These are phyloP conservation scores for Heliocybe sulcata DNA, from an alignment of 1,284 basidiomycete genomes.

Conservation along the genomic window DNA sequence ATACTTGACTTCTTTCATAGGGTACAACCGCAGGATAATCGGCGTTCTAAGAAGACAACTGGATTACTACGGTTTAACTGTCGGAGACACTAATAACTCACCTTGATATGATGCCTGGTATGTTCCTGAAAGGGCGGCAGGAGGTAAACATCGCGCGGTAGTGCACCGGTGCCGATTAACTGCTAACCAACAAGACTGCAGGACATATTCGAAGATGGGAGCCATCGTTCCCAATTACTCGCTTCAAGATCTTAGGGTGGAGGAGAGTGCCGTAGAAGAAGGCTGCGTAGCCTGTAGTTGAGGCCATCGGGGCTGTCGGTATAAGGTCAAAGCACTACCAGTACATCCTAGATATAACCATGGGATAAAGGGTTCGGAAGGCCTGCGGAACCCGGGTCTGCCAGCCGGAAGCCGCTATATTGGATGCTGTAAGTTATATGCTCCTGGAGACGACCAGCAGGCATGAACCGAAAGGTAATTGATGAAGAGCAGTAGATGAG, in stretches of 20 bases:
- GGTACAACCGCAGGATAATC: conserved; percentile 81
- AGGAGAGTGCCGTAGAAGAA: conserved; percentile 84
- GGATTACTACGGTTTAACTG: background rate
- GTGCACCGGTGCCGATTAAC: background rate
- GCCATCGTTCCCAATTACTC: conserved; percentile 43
- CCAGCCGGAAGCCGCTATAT: too few species aligned
- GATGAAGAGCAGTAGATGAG: too few species aligned
- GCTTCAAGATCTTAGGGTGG: conserved; percentile 42
- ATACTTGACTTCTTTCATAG: conserved; percentile 32
- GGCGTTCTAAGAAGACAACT: conserved; percentile 31
- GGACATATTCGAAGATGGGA: conserved; percentile 36
- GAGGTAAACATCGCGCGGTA: conserved; percentile 4
- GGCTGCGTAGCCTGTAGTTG: conserved; percentile 26
- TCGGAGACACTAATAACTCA: conserved; percentile 7
- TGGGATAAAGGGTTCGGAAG: background rate
- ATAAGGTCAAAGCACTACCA: too few species aligned
- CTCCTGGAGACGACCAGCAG: too few species aligned
- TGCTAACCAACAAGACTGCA: conserved; percentile 37
- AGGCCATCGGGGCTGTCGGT: background rate
- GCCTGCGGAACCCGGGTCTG: background rate
- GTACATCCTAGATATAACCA: background rate
- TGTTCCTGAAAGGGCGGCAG: conserved; percentile 41
- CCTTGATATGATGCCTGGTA: conserved; percentile 66
- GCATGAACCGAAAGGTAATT: too few species aligned
- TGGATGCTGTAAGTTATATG: too few species aligned